A percentile compares a stretch with the other conserved stretches of the same genome.
These are phyloP conservation scores for Meyerozyma sp. DNA, from an alignment of 1,139 yeast species.

Conservation along the genomic window DNA sequence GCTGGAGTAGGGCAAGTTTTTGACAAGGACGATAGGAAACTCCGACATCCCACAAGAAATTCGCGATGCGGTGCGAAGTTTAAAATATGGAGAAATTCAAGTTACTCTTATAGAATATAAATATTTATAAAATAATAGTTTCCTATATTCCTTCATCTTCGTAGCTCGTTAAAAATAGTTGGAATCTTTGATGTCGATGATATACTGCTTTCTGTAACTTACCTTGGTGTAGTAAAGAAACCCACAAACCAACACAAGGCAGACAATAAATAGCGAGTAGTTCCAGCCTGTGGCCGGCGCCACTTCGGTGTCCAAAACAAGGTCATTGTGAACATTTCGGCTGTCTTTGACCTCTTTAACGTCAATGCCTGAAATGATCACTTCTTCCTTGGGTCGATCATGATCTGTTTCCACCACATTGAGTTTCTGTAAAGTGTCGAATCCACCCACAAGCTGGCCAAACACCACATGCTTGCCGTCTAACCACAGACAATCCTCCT, in stretches of 20 bases:
- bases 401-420: conserved; percentile 7
- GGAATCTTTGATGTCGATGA: conserved; percentile 24
- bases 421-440: conserved; percentile 13
- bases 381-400: conserved; percentile 10
- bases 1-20: conserved; percentile 54
- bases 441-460: conserved; percentile 46
- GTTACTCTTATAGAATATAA: too few species aligned
- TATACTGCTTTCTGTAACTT: conserved; percentile 19
- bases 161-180: conserved; percentile 12
- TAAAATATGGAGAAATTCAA: neutral
- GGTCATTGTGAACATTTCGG: neutral
- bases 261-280: conserved; percentile 15
- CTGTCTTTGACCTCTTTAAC: conserved; percentile 7
- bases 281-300: conserved; percentile 4
- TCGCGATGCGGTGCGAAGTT: neutral
- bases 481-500: conserved; percentile 18
- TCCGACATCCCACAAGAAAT: conserved; percentile 9
- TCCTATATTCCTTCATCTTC: too few species aligned
- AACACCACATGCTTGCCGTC: conserved; percentile 57
- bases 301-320: neutral
- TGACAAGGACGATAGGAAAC: conserved; percentile 50
- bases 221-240: conserved; percentile 12
- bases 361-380: conserved; percentile 18
- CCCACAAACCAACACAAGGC: conserved; percentile 9
- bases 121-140: neutral